Conservation (phyloP, 768 basidiomycete species). For the Rhizopogon sp. region DNA sequence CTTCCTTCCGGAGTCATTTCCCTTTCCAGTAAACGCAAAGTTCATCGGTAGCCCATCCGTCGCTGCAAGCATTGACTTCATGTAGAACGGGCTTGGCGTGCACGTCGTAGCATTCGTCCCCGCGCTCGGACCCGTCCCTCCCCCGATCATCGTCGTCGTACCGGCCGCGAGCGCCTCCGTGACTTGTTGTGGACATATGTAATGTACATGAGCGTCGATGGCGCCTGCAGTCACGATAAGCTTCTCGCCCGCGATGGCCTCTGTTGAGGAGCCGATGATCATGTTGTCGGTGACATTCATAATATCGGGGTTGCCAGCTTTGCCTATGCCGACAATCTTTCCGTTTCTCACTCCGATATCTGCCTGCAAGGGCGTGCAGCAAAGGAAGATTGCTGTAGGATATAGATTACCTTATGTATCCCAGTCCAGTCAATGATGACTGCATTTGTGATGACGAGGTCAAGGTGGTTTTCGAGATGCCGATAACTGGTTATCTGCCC, state of each 20-base stretch:
- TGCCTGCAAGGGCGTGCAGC: slow-evolving; percentile 47
- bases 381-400: not conserved
- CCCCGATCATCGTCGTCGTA: slow-evolving; percentile 92
- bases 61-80: slow-evolving; percentile 86
- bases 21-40: slow-evolving; percentile 94
- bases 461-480: slow-evolving; percentile 58
- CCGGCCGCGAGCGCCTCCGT: slow-evolving; percentile 79
- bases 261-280: slow-evolving; percentile 85
- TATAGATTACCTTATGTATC: slow-evolving; percentile 73
- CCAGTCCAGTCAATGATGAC: slow-evolving; percentile 93
- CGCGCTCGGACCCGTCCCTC: slow-evolving; percentile 90
- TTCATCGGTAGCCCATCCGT: slow-evolving; percentile 90
- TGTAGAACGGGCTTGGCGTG: slow-evolving; percentile 85
- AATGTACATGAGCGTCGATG: slow-evolving; percentile 90
- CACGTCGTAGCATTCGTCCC: slow-evolving; percentile 91
- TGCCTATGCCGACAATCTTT: slow-evolving; percentile 83
- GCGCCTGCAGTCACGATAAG: slow-evolving; percentile 92
- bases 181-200: slow-evolving; percentile 92
- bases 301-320: slow-evolving; percentile 93
- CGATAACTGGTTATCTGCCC: slow-evolving; percentile 80
- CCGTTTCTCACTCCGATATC: slow-evolving; percentile 92
- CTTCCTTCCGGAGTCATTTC: slow-evolving; percentile 77
- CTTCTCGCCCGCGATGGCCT: slow-evolving; percentile 94
- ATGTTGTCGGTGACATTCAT: slow-evolving; percentile 78
- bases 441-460: slow-evolving; percentile 93